Base-by-base conservation (phyloP, 306 rosid genomes). In the Cucumis sativus region DNA sequence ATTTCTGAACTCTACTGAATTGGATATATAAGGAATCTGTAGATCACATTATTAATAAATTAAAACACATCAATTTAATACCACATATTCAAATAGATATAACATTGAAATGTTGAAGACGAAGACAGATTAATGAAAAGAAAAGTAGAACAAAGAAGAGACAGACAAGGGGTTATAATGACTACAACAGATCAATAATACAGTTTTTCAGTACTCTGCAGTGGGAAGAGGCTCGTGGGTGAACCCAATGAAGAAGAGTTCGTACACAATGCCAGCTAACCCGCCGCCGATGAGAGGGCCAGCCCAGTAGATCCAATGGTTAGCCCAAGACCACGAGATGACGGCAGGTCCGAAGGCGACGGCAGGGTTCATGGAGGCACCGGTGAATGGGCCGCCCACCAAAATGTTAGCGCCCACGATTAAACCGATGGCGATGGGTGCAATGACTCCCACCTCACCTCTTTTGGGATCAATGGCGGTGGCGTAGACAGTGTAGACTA, bases 341-440 rank as follows among this genome's bases (percentile, higher is more conserved):
- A 93, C 47, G 0, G 98, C 91, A 0, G 98, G 98, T 16, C 98
- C 97, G 57, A 93, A 93, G 1, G 98, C 78, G 3, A 93, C 97
- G 0, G 97, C 97, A 0, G 97, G 98, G 94, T 93, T 93, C 97
- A 93, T 93, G 41, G 97, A 89, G 28, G 94, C 98, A 16, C 98
- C 97, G 18, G 79, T 82, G 60, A 93, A 93, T 1, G 98, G 91
- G 20, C 98, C 98, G 14, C 96, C 97, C 8, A 86, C 87, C 77
- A 93, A 79, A 77, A 93, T 91, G 79, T 93, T 93, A 0, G 98
- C 98, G 1, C 92, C 98, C 33, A 93, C 98, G 5, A 93, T 88
- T 87, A 93, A 93, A 81, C 98, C 98, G 43, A 93, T 93, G 0
- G 98, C 98, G 15, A 93, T 85, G 4, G 98, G 98, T 0, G 98